Base-by-base conservation (phyloP, 2,329 filamentous ascomycete genomes). In the Aaosphaeria arxii region DNA sequence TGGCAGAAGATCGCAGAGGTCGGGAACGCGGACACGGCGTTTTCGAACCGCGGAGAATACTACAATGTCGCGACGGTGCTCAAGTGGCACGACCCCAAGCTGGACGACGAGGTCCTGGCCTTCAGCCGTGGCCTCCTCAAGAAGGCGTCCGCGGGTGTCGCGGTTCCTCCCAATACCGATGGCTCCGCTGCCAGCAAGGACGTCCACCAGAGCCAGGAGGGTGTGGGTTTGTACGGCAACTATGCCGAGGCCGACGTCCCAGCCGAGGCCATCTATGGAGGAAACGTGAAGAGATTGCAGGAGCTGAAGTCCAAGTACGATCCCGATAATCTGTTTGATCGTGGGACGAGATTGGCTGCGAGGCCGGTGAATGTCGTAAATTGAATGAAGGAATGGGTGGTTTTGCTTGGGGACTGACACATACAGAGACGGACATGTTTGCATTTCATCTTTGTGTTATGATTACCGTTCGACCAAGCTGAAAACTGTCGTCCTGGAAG, bases 271-370 rank as follows among this genome's bases (percentile, higher is more conserved):
- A 56, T 69, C 6, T 70, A 63, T 43, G 67, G 67, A 4, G 54
- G 47, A 3, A 69, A 69, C 47, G 58, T 63, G n/a, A 59, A 58
- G 50, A 57, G 56, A 24, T 48, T 70, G 9, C 54, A 55, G 42
- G 61, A 67, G 42, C 40, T 70, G 47, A 69, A 70, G 57, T 46
- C 58, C 11, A 67, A 64, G 51, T 69, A 64, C 30, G 66, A 70
- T 49, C 64, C 65, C 0, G 58, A 62, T 1, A 67, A 67, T 42
- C 30, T 67, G 33, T 70, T 70, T 48, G 59, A 57, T 32, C 47
- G 61, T 33, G 63, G 59, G 4, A 30, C 40, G 36, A 43, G 48
- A 31, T 39, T 53, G 9, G 41, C 46, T 28, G 45, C 51, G 9
- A 40, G 43, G 45, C 43, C 44, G 35, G 4, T 48, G n/a, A 45